A percentile compares a stretch with the other conserved stretches of the same genome.
phyloP scores from a whole-genome alignment of 768 basidiomycete genomes.

The Agrocybe chaxingu region DNA sequence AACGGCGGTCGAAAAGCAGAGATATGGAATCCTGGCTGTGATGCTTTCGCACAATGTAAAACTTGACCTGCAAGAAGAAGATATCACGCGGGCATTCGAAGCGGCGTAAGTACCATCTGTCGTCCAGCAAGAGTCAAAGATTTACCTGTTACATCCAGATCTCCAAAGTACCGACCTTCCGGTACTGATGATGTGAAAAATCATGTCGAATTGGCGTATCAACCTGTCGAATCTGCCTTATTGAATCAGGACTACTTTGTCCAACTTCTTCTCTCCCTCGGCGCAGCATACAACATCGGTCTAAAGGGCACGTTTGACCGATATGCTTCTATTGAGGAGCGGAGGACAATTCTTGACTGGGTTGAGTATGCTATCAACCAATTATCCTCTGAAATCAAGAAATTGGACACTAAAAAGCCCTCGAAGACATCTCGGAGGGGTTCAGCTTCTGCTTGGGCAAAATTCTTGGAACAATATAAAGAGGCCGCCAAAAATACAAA shows the following conservation, averaged over 20 bases:
- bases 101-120: conserved; percentile 23
- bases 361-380: conserved; percentile 27
- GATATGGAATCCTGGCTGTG: conserved; percentile 33
- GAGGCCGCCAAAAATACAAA: conserved; percentile 19
- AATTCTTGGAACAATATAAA: not conserved
- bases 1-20: conserved; percentile 27
- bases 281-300: conserved; percentile 31
- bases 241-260: conserved; percentile 31
- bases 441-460: too few relatives aligned
- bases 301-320: conserved; percentile 19
- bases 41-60: conserved; percentile 41
- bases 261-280: conserved; percentile 36
- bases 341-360: conserved; percentile 35
- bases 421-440: too few relatives aligned
- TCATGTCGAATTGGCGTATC: conserved; percentile 22
- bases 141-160: not conserved
- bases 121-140: not conserved
- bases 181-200: conserved; percentile 13
- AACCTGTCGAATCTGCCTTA: conserved; percentile 38
- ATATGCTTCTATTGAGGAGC: conserved; percentile 15
- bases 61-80: conserved; percentile 29
- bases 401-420: too few relatives aligned
- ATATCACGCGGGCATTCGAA: conserved; percentile 30
- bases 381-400: conserved; percentile 4
- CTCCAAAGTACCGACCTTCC: conserved; percentile 9